A percentile compares a stretch with the other conserved stretches of the same genome.
Evolutionary conservation across 2,329 filamentous ascomycete species (phyloP).

Genomic region (Botryosphaeria dothidea): DNA sequence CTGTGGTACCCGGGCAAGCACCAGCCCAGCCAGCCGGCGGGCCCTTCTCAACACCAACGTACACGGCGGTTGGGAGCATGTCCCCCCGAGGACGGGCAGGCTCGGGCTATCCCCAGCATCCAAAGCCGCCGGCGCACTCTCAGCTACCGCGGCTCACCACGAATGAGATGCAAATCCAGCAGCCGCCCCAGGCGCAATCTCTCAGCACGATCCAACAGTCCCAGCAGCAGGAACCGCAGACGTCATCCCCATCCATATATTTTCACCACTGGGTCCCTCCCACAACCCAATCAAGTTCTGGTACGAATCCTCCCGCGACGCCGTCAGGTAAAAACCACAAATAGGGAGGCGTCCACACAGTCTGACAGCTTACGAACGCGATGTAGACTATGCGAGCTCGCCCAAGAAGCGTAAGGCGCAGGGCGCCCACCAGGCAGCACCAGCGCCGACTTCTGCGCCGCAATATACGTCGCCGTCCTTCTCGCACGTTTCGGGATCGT

Average conservation of each 20-base stretch:
- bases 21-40: slow-evolving; percentile 38
- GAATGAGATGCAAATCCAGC: slow-evolving; percentile 53
- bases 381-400: slow-evolving; percentile 68
- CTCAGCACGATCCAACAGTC: slow-evolving; percentile 47
- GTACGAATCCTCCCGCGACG: slow-evolving; percentile 67
- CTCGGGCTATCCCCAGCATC: slow-evolving; percentile 35
- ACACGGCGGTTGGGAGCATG: slow-evolving; percentile 29
- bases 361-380: slow-evolving; percentile 47
- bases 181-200: slow-evolving; percentile 43
- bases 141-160: slow-evolving; percentile 54
- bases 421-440: slow-evolving; percentile 52
- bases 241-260: slow-evolving; percentile 73
- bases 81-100: slow-evolving; percentile 37
- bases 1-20: slow-evolving; percentile 41
- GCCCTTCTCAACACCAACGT: slow-evolving; percentile 40
- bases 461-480: slow-evolving; percentile 36
- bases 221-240: slow-evolving; percentile 61
- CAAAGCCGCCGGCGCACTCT: slow-evolving; percentile 48
- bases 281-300: slow-evolving; percentile 60
- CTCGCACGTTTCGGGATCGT: slow-evolving; percentile 18
- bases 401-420: slow-evolving; percentile 82
- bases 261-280: slow-evolving; percentile 95
- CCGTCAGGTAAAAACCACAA: slow-evolving; percentile 63
- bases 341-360: slow-evolving; percentile 33
- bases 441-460: slow-evolving; percentile 52